Percentiles rank a stretch among this genome's conserved stretches.
These are phyloP conservation scores for Boletellus ananas DNA, from an alignment of 768 basidiomycete species.

Conservation along the genomic window DNA sequence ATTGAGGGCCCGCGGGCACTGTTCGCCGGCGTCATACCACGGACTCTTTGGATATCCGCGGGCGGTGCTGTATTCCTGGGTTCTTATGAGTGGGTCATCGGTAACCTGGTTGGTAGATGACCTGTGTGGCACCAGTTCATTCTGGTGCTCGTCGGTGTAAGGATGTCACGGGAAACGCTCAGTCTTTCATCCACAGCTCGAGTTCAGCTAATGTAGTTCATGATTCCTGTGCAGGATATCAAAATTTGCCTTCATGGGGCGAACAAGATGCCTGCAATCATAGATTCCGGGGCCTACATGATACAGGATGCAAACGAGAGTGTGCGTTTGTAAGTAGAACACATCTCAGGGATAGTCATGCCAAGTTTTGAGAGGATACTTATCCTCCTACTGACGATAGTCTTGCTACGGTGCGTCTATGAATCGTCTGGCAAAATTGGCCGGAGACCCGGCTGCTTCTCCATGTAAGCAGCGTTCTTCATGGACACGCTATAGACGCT, in stretches of 20 bases:
- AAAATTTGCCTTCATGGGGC: too few species aligned
- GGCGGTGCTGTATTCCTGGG: slow-evolving; percentile 97
- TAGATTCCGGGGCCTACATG: too few species aligned
- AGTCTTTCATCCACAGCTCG: too few species aligned
- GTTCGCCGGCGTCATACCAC: slow-evolving; percentile 83
- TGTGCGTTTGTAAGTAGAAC: too few species aligned
- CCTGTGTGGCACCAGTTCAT: neutral
- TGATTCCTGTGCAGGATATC: too few species aligned
- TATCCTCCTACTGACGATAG: too few species aligned
- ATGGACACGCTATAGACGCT: neutral
- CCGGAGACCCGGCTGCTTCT: neutral
- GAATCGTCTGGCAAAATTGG: neutral
- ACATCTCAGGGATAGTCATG: too few species aligned
- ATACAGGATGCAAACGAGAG: too few species aligned
- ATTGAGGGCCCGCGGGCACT: slow-evolving; percentile 72
- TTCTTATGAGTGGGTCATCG: slow-evolving; percentile 83
- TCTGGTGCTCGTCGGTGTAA: neutral
- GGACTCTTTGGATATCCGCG: slow-evolving; percentile 94
- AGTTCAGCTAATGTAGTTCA: too few species aligned
- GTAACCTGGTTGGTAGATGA: slow-evolving; percentile 39
- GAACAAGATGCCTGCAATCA: too few species aligned
- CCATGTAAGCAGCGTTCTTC: neutral
- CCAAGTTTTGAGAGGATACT: too few species aligned
- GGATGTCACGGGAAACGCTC: neutral
- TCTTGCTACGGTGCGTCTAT: too few species aligned